These are phyloP conservation scores for Saccharomyces pastorianus DNA, from an alignment of 1,139 yeast genomes.

Conservation along the genomic window DNA sequence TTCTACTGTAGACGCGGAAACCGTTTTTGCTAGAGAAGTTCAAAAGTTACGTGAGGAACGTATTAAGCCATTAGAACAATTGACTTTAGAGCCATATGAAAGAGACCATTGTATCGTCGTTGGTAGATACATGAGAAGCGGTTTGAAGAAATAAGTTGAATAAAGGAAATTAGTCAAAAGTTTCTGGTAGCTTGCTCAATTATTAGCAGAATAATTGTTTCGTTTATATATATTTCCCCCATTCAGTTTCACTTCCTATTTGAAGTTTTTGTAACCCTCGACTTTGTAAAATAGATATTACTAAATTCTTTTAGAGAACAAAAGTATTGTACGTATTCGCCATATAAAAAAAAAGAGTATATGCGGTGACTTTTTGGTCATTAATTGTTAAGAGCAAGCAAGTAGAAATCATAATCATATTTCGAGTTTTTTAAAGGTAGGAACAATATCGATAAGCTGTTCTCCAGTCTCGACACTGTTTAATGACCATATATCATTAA, in stretches of 20 bases:
- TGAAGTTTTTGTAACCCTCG: constrained; percentile 3
- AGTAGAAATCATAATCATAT: background rate
- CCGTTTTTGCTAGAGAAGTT: constrained; percentile 98
- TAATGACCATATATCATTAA: background rate
- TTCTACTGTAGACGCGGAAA: constrained; percentile 98
- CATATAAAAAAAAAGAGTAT: background rate
- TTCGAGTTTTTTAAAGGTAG: background rate
- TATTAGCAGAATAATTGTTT: background rate
- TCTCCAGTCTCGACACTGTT: background rate
- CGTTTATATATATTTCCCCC: constrained; percentile 1
- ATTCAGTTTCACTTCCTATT: constrained; percentile 2
- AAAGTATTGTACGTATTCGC: background rate
- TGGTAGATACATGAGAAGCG: constrained; percentile 93
- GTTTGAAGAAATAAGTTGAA: constrained; percentile 34
- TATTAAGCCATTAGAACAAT: constrained; percentile 96
- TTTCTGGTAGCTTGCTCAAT: background rate
- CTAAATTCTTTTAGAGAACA: constrained; percentile 1
- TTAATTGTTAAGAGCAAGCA: background rate
- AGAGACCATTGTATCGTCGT: constrained; percentile 99
- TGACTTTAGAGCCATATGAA: constrained; percentile 97
- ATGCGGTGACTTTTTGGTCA: background rate
- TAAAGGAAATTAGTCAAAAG: background rate
- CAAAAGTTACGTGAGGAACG: constrained; percentile 98
- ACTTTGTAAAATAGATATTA: constrained; percentile 6
- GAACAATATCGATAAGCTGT: background rate